Evolutionary conservation across 306 rosid genomes (phyloP).

Genomic region (Casuarina equisetifolia): DNA sequence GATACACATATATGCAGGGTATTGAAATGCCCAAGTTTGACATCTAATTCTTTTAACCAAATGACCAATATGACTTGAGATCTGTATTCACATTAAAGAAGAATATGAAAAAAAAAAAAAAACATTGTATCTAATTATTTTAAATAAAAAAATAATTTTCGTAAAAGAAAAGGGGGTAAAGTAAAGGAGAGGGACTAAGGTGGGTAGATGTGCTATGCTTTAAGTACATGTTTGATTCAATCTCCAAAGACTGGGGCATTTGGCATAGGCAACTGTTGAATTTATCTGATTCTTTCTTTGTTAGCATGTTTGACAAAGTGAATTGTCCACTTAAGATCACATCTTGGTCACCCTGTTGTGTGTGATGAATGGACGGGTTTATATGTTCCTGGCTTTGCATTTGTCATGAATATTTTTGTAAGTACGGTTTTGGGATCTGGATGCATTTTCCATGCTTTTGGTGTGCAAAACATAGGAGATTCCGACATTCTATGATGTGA

Average conservation of each 20-base stretch:
- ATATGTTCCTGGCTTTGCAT: background rate
- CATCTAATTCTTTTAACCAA: background rate
- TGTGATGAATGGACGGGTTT: background rate
- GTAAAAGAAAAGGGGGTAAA: background rate
- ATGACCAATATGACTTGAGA: background rate
- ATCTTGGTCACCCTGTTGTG: background rate
- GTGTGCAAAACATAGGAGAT: slow-evolving; percentile 6
- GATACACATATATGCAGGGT: no score
- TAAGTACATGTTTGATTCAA: background rate
- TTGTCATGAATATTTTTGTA: slow-evolving; percentile 3
- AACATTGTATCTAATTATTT: background rate
- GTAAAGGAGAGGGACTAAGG: background rate
- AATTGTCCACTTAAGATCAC: background rate
- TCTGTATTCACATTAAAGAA: background rate
- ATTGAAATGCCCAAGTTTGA: background rate
- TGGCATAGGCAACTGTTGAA: background rate
- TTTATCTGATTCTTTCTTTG: slow-evolving; percentile 3
- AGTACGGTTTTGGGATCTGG: slow-evolving; percentile 7
- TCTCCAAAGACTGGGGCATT: background rate
- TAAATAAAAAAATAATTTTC: background rate
- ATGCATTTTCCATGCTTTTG: background rate
- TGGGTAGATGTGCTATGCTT: background rate
- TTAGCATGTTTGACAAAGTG: slow-evolving; percentile 1
- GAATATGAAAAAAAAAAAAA: background rate
- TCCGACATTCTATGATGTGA: background rate